phyloP scores from a whole-genome alignment of 495 filamentous ascomycete species.

The Aspergillus haitiensis region DNA sequence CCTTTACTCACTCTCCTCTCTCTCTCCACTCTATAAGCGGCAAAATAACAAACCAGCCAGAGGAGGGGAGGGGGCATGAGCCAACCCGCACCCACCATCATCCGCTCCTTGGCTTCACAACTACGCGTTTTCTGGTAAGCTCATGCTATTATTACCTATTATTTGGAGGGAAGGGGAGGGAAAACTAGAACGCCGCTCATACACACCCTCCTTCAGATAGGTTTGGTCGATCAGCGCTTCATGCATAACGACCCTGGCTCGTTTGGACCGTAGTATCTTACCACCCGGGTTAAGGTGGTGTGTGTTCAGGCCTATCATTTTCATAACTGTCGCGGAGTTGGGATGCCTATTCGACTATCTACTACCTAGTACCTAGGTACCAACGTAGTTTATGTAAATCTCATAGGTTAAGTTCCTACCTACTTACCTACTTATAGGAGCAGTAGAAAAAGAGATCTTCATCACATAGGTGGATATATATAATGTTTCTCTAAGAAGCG shows the following conservation, averaged over 20 bases:
- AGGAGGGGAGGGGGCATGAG: constrained; percentile 14
- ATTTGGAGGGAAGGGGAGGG: not conserved
- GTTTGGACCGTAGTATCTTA: constrained; percentile 11
- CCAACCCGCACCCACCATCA: not conserved
- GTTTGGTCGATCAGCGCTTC: constrained; percentile 13
- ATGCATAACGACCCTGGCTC: constrained; percentile 14
- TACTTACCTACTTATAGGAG: too few relatives aligned
- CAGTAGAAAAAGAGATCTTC: too few relatives aligned
- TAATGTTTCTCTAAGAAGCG: too few relatives aligned
- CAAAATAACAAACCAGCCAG: constrained; percentile 12
- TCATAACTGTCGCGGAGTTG: too few relatives aligned
- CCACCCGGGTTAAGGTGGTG: not conserved
- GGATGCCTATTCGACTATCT: too few relatives aligned
- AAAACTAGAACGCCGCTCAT: not conserved
- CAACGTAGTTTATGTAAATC: too few relatives aligned
- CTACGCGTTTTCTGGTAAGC: constrained; percentile 26
- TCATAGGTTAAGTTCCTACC: too few relatives aligned
- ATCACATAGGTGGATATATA: too few relatives aligned
- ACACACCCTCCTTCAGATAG: constrained; percentile 3
- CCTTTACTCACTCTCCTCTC: too few relatives aligned
- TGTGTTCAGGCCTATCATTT: constrained; percentile 9
- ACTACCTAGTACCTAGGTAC: too few relatives aligned
- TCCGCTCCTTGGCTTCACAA: constrained; percentile 16
- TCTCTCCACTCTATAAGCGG: constrained; percentile 12
- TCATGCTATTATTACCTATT: constrained; percentile 15